phyloP scores from a whole-genome alignment of 495 filamentous ascomycete genomes.

The Penicillium arizonense region DNA sequence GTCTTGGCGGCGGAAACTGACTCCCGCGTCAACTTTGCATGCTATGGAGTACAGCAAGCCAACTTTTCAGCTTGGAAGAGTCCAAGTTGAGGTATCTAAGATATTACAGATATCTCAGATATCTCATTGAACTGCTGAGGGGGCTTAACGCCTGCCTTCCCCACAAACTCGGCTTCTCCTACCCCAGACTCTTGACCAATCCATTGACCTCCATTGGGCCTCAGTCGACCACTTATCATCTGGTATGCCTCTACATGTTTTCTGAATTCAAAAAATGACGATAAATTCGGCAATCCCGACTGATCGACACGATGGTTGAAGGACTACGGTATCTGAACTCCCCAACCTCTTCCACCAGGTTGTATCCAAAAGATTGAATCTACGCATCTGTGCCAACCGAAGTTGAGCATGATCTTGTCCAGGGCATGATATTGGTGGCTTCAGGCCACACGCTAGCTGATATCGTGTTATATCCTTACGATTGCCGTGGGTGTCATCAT shows the following conservation, averaged over 20 bases:
- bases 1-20: neutral
- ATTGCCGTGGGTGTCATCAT: conserved; percentile 19
- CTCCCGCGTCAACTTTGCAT: neutral
- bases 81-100: too few relatives aligned
- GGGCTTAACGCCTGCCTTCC: too few relatives aligned
- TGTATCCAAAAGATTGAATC: neutral
- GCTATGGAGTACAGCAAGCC: neutral
- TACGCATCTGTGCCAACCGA: too few relatives aligned
- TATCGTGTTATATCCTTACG: conserved; percentile 26
- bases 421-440: too few relatives aligned
- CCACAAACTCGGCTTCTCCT: too few relatives aligned
- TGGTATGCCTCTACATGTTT: neutral
- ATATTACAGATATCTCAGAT: too few relatives aligned
- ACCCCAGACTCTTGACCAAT: neutral
- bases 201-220: neutral
- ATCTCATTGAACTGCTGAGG: too few relatives aligned
- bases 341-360: neutral
- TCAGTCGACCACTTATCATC: neutral
- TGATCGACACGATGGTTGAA: neutral
- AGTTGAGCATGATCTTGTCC: too few relatives aligned
- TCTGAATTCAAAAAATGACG: neutral
- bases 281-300: neutral
- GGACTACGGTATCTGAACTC: neutral
- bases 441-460: too few relatives aligned
- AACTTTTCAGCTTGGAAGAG: too few relatives aligned